Evolutionary conservation across 805 yeast genomes (phyloP).

Genomic region (Jamesozyma piceae): DNA sequence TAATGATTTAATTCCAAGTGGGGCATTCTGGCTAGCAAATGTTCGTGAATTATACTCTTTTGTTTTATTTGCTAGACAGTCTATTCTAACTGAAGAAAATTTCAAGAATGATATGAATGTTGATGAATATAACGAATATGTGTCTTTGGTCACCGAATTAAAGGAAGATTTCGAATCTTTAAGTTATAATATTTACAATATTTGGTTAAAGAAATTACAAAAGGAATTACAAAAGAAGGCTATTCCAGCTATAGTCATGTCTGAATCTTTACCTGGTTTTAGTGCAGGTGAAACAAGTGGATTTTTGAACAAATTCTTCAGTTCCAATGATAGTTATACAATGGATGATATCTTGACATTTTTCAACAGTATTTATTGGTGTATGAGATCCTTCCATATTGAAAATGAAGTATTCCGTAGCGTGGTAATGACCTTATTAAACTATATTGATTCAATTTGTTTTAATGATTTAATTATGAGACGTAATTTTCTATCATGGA

Average conservation of each 20-base stretch:
- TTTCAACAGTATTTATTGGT: constrained; percentile 84
- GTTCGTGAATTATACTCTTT: constrained; percentile 92
- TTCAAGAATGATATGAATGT: constrained; percentile 78
- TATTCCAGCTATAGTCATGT: constrained; percentile 87
- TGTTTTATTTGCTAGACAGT: constrained; percentile 85
- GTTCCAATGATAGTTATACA: constrained; percentile 60
- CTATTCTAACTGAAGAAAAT: constrained; percentile 77
- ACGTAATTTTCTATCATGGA: constrained; percentile 91
- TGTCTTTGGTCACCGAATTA: constrained; percentile 79
- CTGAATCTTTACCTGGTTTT: constrained; percentile 94
- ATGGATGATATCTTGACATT: constrained; percentile 92
- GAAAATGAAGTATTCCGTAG: constrained; percentile 78
- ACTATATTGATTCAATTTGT: constrained; percentile 84
- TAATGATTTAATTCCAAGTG: constrained; percentile 79
- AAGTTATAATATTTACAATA: constrained; percentile 86
- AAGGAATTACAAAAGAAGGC: constrained; percentile 84
- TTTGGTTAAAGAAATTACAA: constrained; percentile 95
- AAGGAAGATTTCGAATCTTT: constrained; percentile 90
- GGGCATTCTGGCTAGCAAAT: constrained; percentile 96
- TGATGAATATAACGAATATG: constrained; percentile 81
- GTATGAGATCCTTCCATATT: constrained; percentile 83
- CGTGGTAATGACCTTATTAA: constrained; percentile 72
- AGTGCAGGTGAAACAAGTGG: constrained; percentile 75
- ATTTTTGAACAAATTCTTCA: constrained; percentile 74
- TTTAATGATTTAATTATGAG: constrained; percentile 94